Evolutionary conservation across 352 stramenopile species (phyloP).

Genomic region (Phytopythium sindhum): DNA sequence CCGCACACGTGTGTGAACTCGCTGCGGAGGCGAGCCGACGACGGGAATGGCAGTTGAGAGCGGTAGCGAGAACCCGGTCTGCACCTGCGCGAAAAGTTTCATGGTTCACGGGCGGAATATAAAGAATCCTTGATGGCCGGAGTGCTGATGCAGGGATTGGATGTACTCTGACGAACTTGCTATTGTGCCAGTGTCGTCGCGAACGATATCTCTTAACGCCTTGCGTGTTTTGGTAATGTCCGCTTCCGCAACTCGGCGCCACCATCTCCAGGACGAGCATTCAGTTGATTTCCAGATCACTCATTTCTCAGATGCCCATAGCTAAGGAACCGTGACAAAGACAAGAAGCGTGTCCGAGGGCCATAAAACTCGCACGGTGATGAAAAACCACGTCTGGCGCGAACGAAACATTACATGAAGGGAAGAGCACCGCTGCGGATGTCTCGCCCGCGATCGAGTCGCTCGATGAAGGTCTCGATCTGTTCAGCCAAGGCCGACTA

Average conservation of each 20-base stretch:
- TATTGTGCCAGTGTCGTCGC: too few relatives aligned
- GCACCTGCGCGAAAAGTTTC: too few relatives aligned
- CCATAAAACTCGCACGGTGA: conserved; percentile 9
- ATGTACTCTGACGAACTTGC: too few relatives aligned
- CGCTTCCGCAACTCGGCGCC: background rate
- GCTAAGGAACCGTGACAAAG: background rate
- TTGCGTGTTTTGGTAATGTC: too few relatives aligned
- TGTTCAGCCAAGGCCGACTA: too few relatives aligned
- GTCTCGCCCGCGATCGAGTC: conserved; percentile 13
- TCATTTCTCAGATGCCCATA: background rate
- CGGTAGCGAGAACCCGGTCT: too few relatives aligned
- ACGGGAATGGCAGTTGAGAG: background rate
- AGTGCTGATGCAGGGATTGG: too few relatives aligned
- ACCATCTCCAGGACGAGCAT: background rate
- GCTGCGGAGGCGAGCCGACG: background rate
- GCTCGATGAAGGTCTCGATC: too few relatives aligned
- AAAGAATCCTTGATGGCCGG: background rate
- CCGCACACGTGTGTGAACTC: background rate
- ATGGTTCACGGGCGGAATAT: background rate
- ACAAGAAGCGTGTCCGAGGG: too few relatives aligned
- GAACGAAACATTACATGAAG: conserved; percentile 19
- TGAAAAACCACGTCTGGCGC: conserved; percentile 13
- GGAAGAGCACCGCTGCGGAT: conserved; percentile 15
- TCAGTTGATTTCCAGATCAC: background rate
- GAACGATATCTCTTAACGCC: too few relatives aligned